Percentiles rank a stretch among this genome's conserved stretches.
These are phyloP conservation scores for Persicaria tinctoria DNA, from an alignment of 148 eudicot species.

Conservation along the genomic window DNA sequence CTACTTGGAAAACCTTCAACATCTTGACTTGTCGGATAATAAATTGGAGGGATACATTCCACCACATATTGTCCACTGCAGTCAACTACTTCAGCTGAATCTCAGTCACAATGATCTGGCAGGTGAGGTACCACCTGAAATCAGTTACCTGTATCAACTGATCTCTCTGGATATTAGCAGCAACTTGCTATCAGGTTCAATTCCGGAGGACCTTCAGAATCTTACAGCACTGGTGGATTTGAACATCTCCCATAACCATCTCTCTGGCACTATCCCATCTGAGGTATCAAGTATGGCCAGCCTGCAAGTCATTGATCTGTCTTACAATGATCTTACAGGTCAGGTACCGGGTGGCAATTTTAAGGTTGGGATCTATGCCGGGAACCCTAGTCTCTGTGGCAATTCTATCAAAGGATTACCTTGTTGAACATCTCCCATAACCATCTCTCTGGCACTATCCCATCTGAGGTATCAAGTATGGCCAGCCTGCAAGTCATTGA, in stretches of 20 bases:
- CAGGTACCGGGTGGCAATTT: constrained; percentile 1
- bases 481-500: constrained; percentile 10
- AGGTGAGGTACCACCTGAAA: constrained; percentile 40
- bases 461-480: too few relatives aligned
- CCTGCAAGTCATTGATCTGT: constrained; percentile 10
- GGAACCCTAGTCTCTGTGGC: constrained; percentile 66
- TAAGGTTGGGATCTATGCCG: constrained; percentile 30
- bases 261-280: constrained; percentile 2
- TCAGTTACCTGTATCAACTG: constrained; percentile 39
- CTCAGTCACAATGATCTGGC: constrained; percentile 52
- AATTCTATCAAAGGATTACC: constrained; percentile 24
- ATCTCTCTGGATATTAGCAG: constrained; percentile 53
- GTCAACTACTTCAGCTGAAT: constrained; percentile 38
- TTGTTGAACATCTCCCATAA: constrained; percentile 76
- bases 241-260: constrained; percentile 67
- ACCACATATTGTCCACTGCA: constrained; percentile 15
- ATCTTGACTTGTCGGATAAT: constrained; percentile 69
- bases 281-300: too few relatives aligned
- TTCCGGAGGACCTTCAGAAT: constrained; percentile 43
- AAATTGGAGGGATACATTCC: constrained; percentile 48
- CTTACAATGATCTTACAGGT: too few relatives aligned
- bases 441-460: constrained; percentile 20
- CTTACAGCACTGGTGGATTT: constrained; percentile 43
- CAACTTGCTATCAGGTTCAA: constrained; percentile 57
- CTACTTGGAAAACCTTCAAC: constrained; percentile 31